A percentile compares a stretch with the other conserved stretches of the same genome.
These are phyloP conservation scores for Epichloe uncinata DNA, from an alignment of 2,329 filamentous ascomycete species.

Conservation along the genomic window DNA sequence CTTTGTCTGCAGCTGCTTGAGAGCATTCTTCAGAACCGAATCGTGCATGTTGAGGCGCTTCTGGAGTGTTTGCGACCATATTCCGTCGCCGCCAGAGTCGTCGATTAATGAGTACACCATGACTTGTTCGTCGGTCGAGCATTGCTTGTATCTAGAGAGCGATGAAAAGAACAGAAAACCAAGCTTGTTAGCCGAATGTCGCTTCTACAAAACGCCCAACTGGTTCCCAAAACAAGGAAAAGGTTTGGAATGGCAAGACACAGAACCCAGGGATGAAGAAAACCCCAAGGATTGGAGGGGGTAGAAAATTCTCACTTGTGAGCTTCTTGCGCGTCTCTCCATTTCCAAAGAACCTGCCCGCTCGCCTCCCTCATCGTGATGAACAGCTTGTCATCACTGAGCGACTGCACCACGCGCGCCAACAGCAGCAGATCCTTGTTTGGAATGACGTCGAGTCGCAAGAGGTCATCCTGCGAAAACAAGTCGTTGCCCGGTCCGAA, in stretches of 20 bases:
- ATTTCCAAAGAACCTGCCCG: conserved; percentile 37
- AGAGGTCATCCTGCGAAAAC: conserved; percentile 46
- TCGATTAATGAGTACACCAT: conserved; percentile 86
- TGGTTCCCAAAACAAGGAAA: too few species aligned
- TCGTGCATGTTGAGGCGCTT: conserved; percentile 71
- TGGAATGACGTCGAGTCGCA: conserved; percentile 43
- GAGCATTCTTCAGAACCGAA: conserved; percentile 62
- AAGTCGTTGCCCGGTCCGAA: conserved; percentile 32
- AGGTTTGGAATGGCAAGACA: too few species aligned
- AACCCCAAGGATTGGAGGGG: too few species aligned
- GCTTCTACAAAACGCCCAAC: background rate
- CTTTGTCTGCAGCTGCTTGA: conserved; percentile 74
- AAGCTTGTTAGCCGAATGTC: background rate
- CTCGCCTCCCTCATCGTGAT: conserved; percentile 28
- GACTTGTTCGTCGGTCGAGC: conserved; percentile 58
- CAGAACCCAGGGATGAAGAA: too few species aligned
- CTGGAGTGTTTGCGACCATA: conserved; percentile 83
- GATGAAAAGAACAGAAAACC: too few species aligned
- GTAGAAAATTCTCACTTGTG: conserved; percentile 35
- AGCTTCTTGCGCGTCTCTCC: conserved; percentile 45
- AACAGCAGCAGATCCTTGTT: conserved; percentile 41
- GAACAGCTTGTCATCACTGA: conserved; percentile 48
- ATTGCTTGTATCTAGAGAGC: conserved; percentile 38
- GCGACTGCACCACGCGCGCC: conserved; percentile 40
- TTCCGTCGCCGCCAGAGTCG: conserved; percentile 67